Conservation (phyloP, 805 yeast genomes). For the Huiozyma naganishii region DNA sequence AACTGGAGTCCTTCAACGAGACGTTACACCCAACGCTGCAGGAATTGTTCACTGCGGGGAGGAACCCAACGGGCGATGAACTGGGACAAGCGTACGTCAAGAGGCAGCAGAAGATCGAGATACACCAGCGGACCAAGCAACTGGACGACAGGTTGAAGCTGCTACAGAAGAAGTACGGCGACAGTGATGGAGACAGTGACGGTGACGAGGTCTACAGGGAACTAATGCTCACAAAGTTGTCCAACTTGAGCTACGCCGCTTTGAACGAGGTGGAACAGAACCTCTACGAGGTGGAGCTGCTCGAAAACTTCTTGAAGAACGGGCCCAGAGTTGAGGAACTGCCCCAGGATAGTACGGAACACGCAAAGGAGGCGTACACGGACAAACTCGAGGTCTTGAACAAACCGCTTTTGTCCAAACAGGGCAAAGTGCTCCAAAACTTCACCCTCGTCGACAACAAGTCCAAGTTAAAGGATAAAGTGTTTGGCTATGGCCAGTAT, state of each 20-base stretch:
- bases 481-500: slow-evolving; percentile 83
- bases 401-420: slow-evolving; percentile 47
- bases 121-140: slow-evolving; percentile 49
- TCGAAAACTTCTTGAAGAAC: slow-evolving; percentile 33
- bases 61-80: slow-evolving; percentile 8
- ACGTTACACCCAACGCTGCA: slow-evolving; percentile 32
- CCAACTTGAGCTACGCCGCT: slow-evolving; percentile 40
- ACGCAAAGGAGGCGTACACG: slow-evolving; percentile 41
- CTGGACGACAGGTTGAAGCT: slow-evolving; percentile 35
- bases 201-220: slow-evolving; percentile 52
- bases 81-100: slow-evolving; percentile 28
- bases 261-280: slow-evolving; percentile 47
- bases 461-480: slow-evolving; percentile 50
- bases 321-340: slow-evolving; percentile 8
- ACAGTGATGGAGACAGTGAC: slow-evolving; percentile 31
- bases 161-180: slow-evolving; percentile 29
- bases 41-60: slow-evolving; percentile 18
- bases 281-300: slow-evolving; percentile 55
- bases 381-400: slow-evolving; percentile 47
- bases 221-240: slow-evolving; percentile 45
- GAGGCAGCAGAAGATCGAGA: slow-evolving; percentile 65
- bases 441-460: slow-evolving; percentile 60
- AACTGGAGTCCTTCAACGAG: slow-evolving; percentile 32
- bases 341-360: neutral
- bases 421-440: slow-evolving; percentile 75